Conservation (phyloP, 2,329 filamentous ascomycete species). For the Aspergillus sp. region DNA sequence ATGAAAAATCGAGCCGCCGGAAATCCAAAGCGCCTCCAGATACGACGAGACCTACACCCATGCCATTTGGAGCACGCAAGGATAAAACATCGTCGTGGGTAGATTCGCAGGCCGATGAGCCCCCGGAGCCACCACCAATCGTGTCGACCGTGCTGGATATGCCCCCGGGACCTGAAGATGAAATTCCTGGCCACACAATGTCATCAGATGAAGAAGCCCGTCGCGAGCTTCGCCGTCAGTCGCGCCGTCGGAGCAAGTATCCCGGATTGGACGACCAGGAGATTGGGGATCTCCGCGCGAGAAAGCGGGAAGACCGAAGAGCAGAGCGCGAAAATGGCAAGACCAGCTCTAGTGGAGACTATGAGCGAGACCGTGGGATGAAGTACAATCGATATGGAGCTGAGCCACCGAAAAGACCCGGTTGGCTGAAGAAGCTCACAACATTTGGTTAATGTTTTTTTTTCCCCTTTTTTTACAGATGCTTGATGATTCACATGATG, state of each 20-base stretch:
- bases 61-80: conserved; percentile 38
- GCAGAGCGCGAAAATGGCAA: conserved; percentile 34
- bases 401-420: conserved; percentile 32
- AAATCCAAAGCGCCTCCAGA: conserved; percentile 32
- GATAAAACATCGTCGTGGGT: conserved; percentile 54
- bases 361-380: conserved; percentile 37
- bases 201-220: conserved; percentile 46
- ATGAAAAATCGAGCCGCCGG: conserved; percentile 34
- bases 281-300: conserved; percentile 36
- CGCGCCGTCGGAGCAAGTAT: conserved; percentile 42
- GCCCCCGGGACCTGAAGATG: conserved; percentile 30
- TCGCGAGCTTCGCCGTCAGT: conserved; percentile 37
- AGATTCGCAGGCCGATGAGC: conserved; percentile 48
- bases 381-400: conserved; percentile 30
- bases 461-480: not conserved
- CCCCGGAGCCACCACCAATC: conserved; percentile 48
- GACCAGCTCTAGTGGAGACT: conserved; percentile 43
- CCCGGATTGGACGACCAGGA: conserved; percentile 41
- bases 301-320: conserved; percentile 30
- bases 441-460: conserved; percentile 19
- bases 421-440: conserved; percentile 47
- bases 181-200: conserved; percentile 33
- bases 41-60: conserved; percentile 23
- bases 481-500: conserved; percentile 13
- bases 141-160: conserved; percentile 48